Percentiles rank a stretch among this genome's conserved stretches.
Conservation (phyloP, 805 yeast genomes). For the Candida boleticola region DNA sequence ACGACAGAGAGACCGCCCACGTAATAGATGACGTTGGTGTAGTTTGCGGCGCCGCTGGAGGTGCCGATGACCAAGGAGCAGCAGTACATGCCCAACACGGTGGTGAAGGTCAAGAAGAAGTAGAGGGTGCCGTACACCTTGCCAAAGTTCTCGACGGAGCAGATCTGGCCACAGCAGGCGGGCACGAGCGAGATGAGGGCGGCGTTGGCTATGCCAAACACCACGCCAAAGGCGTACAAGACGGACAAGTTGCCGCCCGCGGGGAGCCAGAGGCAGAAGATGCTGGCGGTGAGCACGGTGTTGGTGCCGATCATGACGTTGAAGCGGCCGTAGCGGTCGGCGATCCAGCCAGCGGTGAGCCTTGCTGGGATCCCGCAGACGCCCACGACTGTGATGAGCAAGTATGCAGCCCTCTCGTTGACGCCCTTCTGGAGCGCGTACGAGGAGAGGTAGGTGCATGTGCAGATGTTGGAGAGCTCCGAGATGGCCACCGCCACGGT, state of each 20-base stretch:
- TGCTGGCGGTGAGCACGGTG: constrained; percentile 29
- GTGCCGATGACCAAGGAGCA: constrained; percentile 25
- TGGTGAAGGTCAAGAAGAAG: constrained; percentile 35
- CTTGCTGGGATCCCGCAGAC: constrained; percentile 42
- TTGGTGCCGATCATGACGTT: constrained; percentile 44
- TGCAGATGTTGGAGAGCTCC: constrained; percentile 47
- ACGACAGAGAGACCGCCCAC: constrained; percentile 39
- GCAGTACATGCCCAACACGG: constrained; percentile 26
- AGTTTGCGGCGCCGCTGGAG: constrained; percentile 25
- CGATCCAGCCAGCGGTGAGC: constrained; percentile 28
- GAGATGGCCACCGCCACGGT: constrained; percentile 42
- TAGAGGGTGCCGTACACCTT: constrained; percentile 52
- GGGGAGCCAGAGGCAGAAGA: constrained; percentile 20
- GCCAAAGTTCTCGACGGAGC: constrained; percentile 54
- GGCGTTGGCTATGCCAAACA: constrained; percentile 57
- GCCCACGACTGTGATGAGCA: constrained; percentile 47
- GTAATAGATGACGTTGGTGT: constrained; percentile 44
- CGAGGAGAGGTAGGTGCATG: constrained; percentile 51
- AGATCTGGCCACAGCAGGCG: constrained; percentile 57
- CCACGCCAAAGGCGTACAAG: constrained; percentile 44
- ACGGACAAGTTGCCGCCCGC: constrained; percentile 32
- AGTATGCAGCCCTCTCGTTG: constrained; percentile 40
- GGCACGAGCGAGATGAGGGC: constrained; percentile 58
- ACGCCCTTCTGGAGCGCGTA: constrained; percentile 51
- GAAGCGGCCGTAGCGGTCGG: constrained; percentile 46